Conservation (phyloP, 2,329 filamentous ascomycete genomes). For the Alternaria ethzedia region DNA sequence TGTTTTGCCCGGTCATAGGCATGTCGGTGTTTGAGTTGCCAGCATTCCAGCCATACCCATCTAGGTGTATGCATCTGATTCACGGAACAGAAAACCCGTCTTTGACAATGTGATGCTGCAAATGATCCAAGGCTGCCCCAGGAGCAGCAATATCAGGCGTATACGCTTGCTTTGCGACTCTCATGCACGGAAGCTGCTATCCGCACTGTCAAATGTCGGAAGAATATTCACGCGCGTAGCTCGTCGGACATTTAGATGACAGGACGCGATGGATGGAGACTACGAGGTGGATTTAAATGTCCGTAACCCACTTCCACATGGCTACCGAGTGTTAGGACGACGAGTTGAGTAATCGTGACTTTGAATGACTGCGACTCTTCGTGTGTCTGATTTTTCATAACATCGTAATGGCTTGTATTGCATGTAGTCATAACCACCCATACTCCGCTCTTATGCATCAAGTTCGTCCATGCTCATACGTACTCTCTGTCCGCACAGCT, state of each 20-base stretch:
- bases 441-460: background rate
- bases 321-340: background rate
- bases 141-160: background rate
- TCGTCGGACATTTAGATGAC: background rate
- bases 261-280: background rate
- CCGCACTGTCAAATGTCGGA: background rate
- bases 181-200: background rate
- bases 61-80: background rate
- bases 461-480: background rate
- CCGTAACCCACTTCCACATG: background rate
- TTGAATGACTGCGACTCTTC: background rate
- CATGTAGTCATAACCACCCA: background rate
- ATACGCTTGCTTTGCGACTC: background rate
- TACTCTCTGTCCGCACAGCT: slow-evolving; percentile 47
- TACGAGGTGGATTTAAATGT: background rate
- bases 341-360: background rate
- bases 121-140: background rate
- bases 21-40: background rate
- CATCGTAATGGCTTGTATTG: background rate
- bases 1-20: background rate
- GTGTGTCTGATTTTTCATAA: background rate
- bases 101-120: background rate
- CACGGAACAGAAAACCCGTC: too few relatives aligned
- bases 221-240: background rate
- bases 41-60: background rate